Percentiles rank a stretch among this genome's conserved stretches.
Evolutionary conservation across 2,329 filamentous ascomycete species (phyloP).

Genomic region (Paecilomyces formosus): DNA sequence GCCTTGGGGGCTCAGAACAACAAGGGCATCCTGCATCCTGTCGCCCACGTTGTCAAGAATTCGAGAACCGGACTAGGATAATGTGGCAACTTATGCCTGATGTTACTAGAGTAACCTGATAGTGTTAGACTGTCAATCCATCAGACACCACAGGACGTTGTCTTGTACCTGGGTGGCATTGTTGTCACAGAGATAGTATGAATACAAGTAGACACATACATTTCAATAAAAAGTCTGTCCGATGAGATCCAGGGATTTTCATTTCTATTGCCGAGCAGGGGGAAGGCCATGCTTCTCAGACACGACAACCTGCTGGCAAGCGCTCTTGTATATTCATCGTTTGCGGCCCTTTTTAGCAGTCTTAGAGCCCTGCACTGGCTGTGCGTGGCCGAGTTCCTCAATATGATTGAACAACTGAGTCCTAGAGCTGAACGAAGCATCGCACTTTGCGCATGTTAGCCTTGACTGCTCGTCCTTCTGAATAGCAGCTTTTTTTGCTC

Average conservation of each 20-base stretch:
- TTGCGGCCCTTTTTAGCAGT: background rate
- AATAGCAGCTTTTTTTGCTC: constrained; percentile 41
- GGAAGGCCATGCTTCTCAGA: background rate
- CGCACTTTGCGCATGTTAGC: constrained; percentile 70
- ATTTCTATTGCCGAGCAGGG: background rate
- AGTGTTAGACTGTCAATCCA: background rate
- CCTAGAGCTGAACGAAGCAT: constrained; percentile 67
- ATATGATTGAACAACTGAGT: constrained; percentile 69
- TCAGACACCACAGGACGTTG: background rate
- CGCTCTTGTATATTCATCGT: background rate
- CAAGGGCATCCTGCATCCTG: constrained; percentile 79
- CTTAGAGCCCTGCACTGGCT: constrained; percentile 26
- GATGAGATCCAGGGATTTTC: background rate
- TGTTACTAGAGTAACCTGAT: background rate
- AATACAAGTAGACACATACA: background rate
- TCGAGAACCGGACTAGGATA: constrained; percentile 74
- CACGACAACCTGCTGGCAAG: background rate
- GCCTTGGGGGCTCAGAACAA: constrained; percentile 75
- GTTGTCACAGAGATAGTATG: background rate
- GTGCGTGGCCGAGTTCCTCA: constrained; percentile 58
- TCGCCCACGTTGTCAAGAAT: constrained; percentile 80
- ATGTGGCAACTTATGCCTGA: background rate
- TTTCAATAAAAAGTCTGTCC: background rate
- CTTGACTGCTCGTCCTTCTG: constrained; percentile 24
- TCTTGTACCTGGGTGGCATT: background rate